phyloP scores from a whole-genome alignment of 768 basidiomycete species.

The Gymnopilus junonius region DNA sequence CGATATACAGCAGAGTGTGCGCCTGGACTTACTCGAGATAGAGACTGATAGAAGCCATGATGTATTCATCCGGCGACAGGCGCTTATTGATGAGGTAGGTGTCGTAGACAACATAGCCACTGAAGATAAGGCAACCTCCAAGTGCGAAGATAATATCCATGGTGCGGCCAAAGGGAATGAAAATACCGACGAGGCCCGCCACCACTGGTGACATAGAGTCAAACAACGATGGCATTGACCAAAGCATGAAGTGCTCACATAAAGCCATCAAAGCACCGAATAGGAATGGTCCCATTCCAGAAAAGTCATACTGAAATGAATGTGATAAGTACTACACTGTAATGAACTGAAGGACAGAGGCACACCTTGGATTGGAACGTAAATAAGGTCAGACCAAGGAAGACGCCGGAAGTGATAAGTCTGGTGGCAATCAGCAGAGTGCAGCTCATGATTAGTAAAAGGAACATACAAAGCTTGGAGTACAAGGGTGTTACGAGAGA shows the following conservation, averaged over 20 bases:
- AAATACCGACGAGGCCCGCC: constrained; percentile 80
- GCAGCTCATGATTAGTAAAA: neutral
- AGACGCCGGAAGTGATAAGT: constrained; percentile 89
- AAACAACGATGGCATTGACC: neutral
- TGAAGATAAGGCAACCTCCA: constrained; percentile 83
- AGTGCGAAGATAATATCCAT: constrained; percentile 83
- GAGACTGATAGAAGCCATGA: constrained; percentile 88
- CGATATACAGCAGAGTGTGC: neutral
- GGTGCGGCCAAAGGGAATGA: constrained; percentile 85
- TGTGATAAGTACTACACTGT: neutral
- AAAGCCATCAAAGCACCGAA: constrained; percentile 85
- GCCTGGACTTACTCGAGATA: constrained; percentile 81
- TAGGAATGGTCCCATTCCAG: constrained; percentile 88
- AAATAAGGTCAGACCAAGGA: constrained; percentile 92
- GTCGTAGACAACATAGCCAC: constrained; percentile 89
- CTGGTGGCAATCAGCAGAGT: constrained; percentile 31
- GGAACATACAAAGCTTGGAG: constrained; percentile 80
- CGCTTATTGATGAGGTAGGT: constrained; percentile 89
- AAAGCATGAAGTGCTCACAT: constrained; percentile 43
- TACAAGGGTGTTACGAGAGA: constrained; percentile 73
- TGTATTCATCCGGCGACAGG: constrained; percentile 91
- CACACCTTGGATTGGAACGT: constrained; percentile 90
- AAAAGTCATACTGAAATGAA: constrained; percentile 84
- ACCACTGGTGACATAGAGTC: constrained; percentile 50
- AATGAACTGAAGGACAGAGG: neutral